Evolutionary conservation across 106 monocot genomes (phyloP).

Genomic region (Acorus gramineus): DNA sequence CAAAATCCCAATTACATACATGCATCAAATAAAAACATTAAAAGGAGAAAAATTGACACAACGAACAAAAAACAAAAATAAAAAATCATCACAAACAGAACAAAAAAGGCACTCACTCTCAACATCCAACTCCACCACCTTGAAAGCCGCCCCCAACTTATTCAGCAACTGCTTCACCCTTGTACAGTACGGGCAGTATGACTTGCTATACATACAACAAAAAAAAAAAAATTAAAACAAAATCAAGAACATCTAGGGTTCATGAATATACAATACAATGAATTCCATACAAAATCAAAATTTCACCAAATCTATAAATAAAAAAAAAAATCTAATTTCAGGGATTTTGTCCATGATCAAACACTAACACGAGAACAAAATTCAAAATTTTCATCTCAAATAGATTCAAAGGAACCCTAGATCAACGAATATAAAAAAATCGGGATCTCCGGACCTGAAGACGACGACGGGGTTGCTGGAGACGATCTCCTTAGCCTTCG

Average conservation of each 20-base stretch:
- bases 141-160: conserved; percentile 45
- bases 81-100: not conserved
- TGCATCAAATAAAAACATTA: conserved; percentile 1
- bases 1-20: no score
- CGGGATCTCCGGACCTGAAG: conserved; percentile 37
- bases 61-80: not conserved
- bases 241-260: not conserved
- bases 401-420: not conserved
- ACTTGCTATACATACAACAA: conserved; percentile 52
- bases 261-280: no score
- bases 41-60: not conserved
- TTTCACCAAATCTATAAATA: no score
- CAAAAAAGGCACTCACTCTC: conserved; percentile 45
- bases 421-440: not conserved
- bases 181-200: conserved; percentile 63
- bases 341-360: no score
- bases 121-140: conserved; percentile 49
- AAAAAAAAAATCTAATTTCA: no score
- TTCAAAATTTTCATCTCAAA: no score
- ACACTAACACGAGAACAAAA: no score
- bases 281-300: no score
- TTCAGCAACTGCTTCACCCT: conserved; percentile 59
- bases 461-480: conserved; percentile 25
- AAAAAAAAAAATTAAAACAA: not conserved
- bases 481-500: conserved; percentile 50